Percentiles rank a stretch among this genome's conserved stretches.
Evolutionary conservation across 441 rosid species (phyloP).

Genomic region (Eutrema salsugineum): DNA sequence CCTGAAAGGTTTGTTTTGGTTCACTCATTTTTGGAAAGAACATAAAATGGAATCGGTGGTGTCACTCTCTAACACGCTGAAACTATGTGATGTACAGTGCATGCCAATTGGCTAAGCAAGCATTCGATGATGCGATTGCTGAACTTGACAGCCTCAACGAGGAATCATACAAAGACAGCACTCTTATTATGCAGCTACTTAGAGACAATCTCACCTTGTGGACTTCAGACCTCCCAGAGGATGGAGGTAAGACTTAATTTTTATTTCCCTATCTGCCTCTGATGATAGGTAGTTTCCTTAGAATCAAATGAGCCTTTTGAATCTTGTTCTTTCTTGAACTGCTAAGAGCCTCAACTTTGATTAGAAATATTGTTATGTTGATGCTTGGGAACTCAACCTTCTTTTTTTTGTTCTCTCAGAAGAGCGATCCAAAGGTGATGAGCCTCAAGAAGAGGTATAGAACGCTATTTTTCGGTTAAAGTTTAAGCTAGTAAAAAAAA

Average conservation of each 20-base stretch:
- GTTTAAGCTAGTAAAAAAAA: not conserved
- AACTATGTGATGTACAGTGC: conserved; percentile 47
- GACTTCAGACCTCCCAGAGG: conserved; percentile 79
- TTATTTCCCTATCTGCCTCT: not conserved
- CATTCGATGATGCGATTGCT: conserved; percentile 84
- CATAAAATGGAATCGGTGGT: not conserved
- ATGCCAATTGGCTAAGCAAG: conserved; percentile 86
- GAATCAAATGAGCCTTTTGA: not conserved
- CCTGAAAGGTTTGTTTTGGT: conserved; percentile 56
- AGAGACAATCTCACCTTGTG: conserved; percentile 86
- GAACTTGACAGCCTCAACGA: conserved; percentile 86
- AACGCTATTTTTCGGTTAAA: not conserved
- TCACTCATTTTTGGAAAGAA: not conserved
- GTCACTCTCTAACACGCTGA: conserved; percentile 6
- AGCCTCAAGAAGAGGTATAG: conserved; percentile 31
- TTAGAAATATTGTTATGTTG: not conserved
- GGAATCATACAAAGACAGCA: conserved; percentile 87
- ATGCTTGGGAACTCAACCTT: not conserved
- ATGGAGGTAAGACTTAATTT: conserved; percentile 49
- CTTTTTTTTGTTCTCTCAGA: not conserved
- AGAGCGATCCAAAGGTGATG: conserved; percentile 30
- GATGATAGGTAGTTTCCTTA: not conserved
- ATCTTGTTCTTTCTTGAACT: not conserved
- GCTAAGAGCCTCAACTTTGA: not conserved
- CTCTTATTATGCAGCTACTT: conserved; percentile 85